Conservation (phyloP, 2,329 filamentous ascomycete species). For the Sporothrix protearum region DNA sequence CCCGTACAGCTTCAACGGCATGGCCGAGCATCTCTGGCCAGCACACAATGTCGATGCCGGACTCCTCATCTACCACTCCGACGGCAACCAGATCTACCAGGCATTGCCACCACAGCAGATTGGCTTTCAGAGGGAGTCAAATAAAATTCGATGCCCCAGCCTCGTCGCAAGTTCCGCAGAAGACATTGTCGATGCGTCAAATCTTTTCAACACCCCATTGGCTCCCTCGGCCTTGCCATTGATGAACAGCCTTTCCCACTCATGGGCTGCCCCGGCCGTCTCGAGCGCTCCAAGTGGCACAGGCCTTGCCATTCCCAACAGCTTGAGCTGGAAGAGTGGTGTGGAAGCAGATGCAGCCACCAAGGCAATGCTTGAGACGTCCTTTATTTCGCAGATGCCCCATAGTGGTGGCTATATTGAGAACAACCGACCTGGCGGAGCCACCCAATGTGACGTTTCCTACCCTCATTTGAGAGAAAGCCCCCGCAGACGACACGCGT, state of each 20-base stretch:
- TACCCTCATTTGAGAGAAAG: neutral
- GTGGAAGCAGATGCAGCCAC: neutral
- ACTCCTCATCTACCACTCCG: conserved; percentile 13
- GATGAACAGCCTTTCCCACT: neutral
- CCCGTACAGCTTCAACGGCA: conserved; percentile 22
- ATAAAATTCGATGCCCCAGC: neutral
- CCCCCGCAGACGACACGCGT: neutral
- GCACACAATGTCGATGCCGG: conserved; percentile 16
- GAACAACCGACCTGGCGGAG: neutral
- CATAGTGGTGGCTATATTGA: neutral
- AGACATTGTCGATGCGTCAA: neutral
- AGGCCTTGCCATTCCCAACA: neutral
- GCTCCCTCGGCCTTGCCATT: neutral
- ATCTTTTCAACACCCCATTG: neutral
- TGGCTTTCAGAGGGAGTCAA: neutral
- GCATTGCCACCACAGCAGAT: neutral
- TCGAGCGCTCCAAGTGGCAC: neutral
- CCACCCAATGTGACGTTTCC: neutral
- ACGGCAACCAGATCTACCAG: conserved; percentile 21
- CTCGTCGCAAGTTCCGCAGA: neutral
- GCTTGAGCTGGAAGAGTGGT: neutral
- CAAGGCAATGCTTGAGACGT: neutral
- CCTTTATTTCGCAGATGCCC: neutral
- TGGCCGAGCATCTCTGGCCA: conserved; percentile 21
- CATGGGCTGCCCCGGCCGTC: neutral